A percentile compares a stretch with the other conserved stretches of the same genome.
Evolutionary conservation across 2,329 filamentous ascomycete genomes (phyloP).

Genomic region (Microascus cirrosus): DNA sequence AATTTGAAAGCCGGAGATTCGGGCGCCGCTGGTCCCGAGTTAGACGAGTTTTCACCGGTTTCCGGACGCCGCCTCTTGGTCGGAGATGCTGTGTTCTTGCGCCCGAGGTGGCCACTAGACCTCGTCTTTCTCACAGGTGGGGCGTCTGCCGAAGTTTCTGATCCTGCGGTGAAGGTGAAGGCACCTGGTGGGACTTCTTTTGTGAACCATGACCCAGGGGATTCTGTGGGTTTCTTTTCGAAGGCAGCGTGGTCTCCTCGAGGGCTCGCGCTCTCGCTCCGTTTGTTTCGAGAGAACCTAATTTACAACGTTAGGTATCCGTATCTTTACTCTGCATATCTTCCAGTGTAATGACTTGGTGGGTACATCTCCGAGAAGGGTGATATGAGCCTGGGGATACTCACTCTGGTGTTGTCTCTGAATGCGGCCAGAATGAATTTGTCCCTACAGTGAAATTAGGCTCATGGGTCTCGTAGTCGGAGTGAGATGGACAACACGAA

Average conservation of each 20-base stretch:
- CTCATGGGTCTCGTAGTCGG: background rate
- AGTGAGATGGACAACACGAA: background rate
- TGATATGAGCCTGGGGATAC: background rate
- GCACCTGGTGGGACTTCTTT: background rate
- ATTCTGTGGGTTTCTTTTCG: background rate
- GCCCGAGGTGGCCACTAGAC: conserved; percentile 1
- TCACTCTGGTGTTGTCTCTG: background rate
- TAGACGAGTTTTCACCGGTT: background rate
- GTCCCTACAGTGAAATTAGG: background rate
- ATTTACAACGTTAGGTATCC: background rate
- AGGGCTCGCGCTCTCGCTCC: background rate
- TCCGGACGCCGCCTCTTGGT: background rate
- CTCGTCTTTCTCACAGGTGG: conserved; percentile 2
- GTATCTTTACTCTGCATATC: background rate
- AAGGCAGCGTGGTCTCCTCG: background rate
- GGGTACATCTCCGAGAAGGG: background rate
- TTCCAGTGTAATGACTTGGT: background rate
- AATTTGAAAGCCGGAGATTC: background rate
- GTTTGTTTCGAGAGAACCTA: background rate
- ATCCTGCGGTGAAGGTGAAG: conserved; percentile 9
- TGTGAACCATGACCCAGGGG: background rate
- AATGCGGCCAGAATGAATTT: background rate
- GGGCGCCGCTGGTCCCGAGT: background rate
- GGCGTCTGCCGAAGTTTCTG: background rate
- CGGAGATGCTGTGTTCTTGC: conserved; percentile 1